Evolutionary conservation across 768 basidiomycete genomes (phyloP), one percentile per base, ranked within the genome.

Genomic region (Jaapia argillacea): DNA sequence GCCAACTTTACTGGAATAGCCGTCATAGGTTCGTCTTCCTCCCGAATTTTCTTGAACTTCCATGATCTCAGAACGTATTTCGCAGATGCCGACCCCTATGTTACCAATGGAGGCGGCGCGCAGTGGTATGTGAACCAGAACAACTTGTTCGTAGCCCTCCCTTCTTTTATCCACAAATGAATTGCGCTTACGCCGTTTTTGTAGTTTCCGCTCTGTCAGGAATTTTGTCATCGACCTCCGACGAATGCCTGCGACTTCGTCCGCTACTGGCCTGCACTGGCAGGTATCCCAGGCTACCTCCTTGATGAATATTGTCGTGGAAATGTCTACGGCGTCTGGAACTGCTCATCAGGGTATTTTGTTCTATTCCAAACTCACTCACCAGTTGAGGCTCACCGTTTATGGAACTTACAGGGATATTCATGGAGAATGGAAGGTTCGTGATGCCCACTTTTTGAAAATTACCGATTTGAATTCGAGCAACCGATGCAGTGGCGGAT

Each of bases 241-340:
- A 44, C 66, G 66, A 62, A 72, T 81, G 46, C 74, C 79, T 28
- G 62, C 79, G 2, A 63, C 66, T 13, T 58, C 67, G 2, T 63
- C 72, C 50, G 82, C 75, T 36, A 84, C 80, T 12, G 85, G 82
- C 26, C 64, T 89, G 24, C 85, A 89, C 54, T 89, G 85, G 85
- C 85, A 89, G 62, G 80, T 88, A 22, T 75, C 86, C 0, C 85
- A 89, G 57, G 70, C 79, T 6, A 88, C 85, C 0, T 83, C 81
- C 0, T 59, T 89, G 38, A 68, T 79, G 48, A 86, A 88, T 56
- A 74, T 89, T 47, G 70, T 75, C 14, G 70, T 87, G 43, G 60
- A 82, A 45, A 81, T 87, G 82, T 84, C 80, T 13, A 71, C 71
- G n/a, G 76, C 66, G 6, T 48, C 70, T 22, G 70, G 75, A 43